phyloP scores from a whole-genome alignment of 2,329 filamentous ascomycete genomes.

The Zasmidium angulare region DNA sequence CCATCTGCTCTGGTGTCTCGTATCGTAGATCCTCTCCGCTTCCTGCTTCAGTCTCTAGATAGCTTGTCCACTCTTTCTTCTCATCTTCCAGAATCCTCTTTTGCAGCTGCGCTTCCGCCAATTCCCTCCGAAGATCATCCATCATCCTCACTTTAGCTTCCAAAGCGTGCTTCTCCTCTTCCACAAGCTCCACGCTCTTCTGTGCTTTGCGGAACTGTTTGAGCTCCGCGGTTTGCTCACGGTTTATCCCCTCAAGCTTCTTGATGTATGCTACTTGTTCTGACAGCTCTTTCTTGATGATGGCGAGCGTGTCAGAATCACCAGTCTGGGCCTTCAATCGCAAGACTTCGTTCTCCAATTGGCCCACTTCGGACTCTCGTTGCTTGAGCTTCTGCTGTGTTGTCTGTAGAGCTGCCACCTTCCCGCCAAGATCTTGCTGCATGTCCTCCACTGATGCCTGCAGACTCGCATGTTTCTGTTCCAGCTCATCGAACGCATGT shows the following conservation, averaged over 20 bases:
- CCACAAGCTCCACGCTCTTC: slow-evolving; percentile 87
- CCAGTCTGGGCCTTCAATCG: slow-evolving; percentile 82
- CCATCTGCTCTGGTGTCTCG: slow-evolving; percentile 83
- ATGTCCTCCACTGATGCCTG: slow-evolving; percentile 57
- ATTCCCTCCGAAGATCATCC: slow-evolving; percentile 70
- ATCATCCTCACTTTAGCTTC: slow-evolving; percentile 75
- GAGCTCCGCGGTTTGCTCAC: slow-evolving; percentile 76
- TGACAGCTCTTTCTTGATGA: slow-evolving; percentile 83
- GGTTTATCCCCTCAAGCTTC: slow-evolving; percentile 74
- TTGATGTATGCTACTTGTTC: slow-evolving; percentile 93
- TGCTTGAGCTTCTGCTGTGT: slow-evolving; percentile 67
- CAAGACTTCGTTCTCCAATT: slow-evolving; percentile 79
- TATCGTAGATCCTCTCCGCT: slow-evolving; percentile 68
- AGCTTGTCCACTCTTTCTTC: slow-evolving; percentile 79
- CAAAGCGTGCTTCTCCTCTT: slow-evolving; percentile 87
- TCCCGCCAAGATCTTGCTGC: slow-evolving; percentile 57
- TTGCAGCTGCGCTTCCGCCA: slow-evolving; percentile 77
- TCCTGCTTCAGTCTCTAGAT: slow-evolving; percentile 68
- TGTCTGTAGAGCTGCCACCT: slow-evolving; percentile 57
- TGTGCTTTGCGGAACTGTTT: slow-evolving; percentile 77
- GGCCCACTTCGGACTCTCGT: slow-evolving; percentile 68
- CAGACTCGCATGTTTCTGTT: slow-evolving; percentile 59
- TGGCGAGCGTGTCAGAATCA: slow-evolving; percentile 78
- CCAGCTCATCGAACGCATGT: slow-evolving; percentile 59
- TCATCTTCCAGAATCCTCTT: slow-evolving; percentile 88